These are phyloP conservation scores for Mangifera indica DNA, from an alignment of 345 rosid species.

Conservation along the genomic window DNA sequence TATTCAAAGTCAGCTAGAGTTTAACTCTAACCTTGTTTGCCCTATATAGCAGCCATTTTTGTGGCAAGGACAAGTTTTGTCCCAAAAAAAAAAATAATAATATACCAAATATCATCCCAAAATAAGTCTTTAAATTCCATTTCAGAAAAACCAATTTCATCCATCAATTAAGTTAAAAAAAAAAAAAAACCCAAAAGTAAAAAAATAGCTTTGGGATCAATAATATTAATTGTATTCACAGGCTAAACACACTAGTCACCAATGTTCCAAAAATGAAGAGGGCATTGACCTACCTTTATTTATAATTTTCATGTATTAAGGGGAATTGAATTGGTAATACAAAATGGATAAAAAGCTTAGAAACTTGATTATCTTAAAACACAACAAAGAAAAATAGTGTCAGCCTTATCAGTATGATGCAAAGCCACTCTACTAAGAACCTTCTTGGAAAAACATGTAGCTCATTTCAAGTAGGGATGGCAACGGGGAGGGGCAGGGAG, in stretches of 20 bases:
- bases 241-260: background rate
- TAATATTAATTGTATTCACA: background rate
- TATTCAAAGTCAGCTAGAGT: background rate
- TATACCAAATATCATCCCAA: conserved; percentile 6
- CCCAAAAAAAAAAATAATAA: background rate
- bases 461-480: too few species aligned
- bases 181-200: background rate
- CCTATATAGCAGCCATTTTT: background rate
- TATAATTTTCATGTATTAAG: background rate
- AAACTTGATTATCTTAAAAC: background rate
- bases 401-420: too few species aligned
- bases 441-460: too few species aligned
- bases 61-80: background rate
- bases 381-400: too few species aligned
- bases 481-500: too few species aligned
- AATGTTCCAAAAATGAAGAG: background rate
- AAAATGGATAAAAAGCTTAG: background rate
- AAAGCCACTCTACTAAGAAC: too few species aligned
- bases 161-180: background rate
- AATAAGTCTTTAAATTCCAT: background rate
- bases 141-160: background rate
- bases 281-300: background rate
- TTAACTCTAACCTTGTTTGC: background rate
- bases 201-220: background rate
- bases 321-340: background rate